Evolutionary conservation across 2,329 filamentous ascomycete genomes (phyloP).

Genomic region (Cryphonectria nitschkei): DNA sequence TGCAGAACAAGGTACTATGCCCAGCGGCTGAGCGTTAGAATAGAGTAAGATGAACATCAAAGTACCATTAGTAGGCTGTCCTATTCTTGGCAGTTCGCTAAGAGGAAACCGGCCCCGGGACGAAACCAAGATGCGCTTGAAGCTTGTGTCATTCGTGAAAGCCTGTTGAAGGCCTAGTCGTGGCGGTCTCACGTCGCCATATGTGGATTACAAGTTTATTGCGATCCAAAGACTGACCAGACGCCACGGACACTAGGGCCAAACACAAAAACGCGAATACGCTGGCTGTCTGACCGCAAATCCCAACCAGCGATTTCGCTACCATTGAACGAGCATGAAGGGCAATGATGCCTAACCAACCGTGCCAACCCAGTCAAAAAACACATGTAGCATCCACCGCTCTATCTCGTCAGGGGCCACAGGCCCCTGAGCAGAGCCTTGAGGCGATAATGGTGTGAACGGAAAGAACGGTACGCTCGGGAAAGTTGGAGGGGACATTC

Average conservation of each 20-base stretch:
- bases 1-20: not conserved
- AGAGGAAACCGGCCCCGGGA: not conserved
- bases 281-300: not conserved
- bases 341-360: not conserved
- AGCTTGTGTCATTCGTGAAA: not conserved
- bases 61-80: not conserved
- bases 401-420: not conserved
- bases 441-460: not conserved
- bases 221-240: not conserved
- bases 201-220: not conserved
- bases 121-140: not conserved
- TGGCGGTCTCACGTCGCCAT: not conserved
- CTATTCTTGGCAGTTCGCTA: not conserved
- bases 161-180: not conserved
- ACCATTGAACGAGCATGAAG: not conserved
- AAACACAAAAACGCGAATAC: not conserved
- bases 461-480: constrained; percentile 4
- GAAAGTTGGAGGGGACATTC: constrained; percentile 16
- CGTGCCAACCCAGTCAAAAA: not conserved
- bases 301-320: not conserved
- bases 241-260: not conserved
- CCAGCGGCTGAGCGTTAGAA: not conserved
- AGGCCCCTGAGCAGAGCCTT: not conserved
- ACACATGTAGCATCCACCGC: not conserved
- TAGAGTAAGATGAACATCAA: not conserved